phyloP scores from a whole-genome alignment of 164 flowering plant genomes.

The Annona squamosa region DNA sequence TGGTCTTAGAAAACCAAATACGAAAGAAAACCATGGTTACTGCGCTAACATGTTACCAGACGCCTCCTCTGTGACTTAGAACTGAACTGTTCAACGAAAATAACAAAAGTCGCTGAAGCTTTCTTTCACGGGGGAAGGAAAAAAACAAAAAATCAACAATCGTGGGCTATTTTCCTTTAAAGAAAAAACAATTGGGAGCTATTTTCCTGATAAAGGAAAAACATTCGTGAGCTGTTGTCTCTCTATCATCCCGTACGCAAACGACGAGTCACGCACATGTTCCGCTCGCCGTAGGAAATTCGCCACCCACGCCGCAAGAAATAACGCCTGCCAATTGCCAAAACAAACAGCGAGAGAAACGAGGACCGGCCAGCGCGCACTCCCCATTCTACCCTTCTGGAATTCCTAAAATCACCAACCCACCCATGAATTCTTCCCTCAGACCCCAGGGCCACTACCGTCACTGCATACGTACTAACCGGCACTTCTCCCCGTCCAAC shows the following conservation, averaged over 20 bases:
- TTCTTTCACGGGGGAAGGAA: too few species aligned
- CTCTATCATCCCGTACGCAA: background rate
- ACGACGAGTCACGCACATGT: background rate
- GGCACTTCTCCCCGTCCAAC: background rate
- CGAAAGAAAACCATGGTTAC: too few species aligned
- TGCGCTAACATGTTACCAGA: too few species aligned
- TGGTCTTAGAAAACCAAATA: too few species aligned
- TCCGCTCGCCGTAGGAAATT: background rate
- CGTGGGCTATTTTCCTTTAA: too few species aligned
- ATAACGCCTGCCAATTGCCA: background rate
- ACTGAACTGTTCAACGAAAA: too few species aligned
- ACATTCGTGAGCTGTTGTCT: too few species aligned
- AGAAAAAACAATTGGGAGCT: too few species aligned
- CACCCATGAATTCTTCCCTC: background rate
- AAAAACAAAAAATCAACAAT: too few species aligned
- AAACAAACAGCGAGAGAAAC: slow-evolving; percentile 1
- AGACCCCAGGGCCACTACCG: background rate
- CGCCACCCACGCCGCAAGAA: background rate
- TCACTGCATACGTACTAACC: background rate
- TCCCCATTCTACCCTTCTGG: background rate
- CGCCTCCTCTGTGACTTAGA: too few species aligned
- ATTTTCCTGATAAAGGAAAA: too few species aligned
- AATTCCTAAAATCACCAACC: background rate
- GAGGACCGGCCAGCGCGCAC: background rate
- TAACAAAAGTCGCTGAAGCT: too few species aligned